Percentiles rank a stretch among this genome's conserved stretches.
These are phyloP conservation scores for Termitomyces eurrhizus DNA, from an alignment of 768 basidiomycete species.

Conservation along the genomic window DNA sequence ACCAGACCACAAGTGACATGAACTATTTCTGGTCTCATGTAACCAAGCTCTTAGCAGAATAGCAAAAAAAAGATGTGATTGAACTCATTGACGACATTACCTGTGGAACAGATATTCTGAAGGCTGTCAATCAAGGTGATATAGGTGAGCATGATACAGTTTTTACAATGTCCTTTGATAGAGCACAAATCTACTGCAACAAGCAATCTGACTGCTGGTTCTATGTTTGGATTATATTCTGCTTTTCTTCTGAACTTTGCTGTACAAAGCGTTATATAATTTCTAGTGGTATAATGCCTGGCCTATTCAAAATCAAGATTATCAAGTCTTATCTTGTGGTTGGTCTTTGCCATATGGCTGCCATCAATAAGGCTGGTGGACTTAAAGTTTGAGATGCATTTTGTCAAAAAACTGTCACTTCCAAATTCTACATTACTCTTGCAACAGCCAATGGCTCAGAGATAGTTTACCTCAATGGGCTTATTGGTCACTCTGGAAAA, in stretches of 20 bases:
- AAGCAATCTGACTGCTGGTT: slow-evolving; percentile 21
- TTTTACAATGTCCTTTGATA: slow-evolving; percentile 28
- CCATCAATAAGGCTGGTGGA: slow-evolving; percentile 17
- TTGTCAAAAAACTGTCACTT: slow-evolving; percentile 3
- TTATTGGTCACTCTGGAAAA: slow-evolving; percentile 23
- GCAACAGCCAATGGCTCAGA: slow-evolving; percentile 22
- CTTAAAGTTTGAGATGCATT: slow-evolving; percentile 16
- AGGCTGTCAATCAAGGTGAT: slow-evolving; percentile 1
- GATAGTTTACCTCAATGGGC: slow-evolving; percentile 20
- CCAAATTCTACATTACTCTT: slow-evolving; percentile 15
- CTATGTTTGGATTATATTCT: slow-evolving; percentile 27
- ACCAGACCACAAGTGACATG: too few relatives aligned
- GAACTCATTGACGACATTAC: slow-evolving; percentile 10
- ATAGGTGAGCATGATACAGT: slow-evolving; percentile 18
- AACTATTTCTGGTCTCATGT: too few relatives aligned
- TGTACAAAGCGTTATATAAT: slow-evolving; percentile 28
- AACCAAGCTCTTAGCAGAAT: background rate
- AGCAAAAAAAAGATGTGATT: background rate
- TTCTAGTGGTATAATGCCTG: slow-evolving; percentile 26
- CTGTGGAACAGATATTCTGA: slow-evolving; percentile 10
- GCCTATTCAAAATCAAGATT: slow-evolving; percentile 27
- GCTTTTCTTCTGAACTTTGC: slow-evolving; percentile 16
- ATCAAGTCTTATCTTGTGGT: slow-evolving; percentile 26
- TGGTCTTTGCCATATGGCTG: slow-evolving; percentile 23
- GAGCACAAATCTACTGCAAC: slow-evolving; percentile 28